Conservation (phyloP, 2,329 filamentous ascomycete genomes). For the Diaporthe helianthi region DNA sequence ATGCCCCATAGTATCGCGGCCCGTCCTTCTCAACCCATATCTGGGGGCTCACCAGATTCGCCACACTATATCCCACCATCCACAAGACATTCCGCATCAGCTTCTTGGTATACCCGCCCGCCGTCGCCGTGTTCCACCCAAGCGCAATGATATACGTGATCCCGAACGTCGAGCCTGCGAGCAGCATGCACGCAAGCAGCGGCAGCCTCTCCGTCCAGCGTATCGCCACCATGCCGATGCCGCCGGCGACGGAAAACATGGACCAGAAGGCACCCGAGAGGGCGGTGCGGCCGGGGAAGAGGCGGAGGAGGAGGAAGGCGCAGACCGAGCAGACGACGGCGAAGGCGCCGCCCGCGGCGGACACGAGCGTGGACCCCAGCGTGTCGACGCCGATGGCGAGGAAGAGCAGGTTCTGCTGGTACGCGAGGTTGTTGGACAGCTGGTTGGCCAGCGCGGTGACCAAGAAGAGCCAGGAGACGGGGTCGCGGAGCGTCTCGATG, state of each 20-base stretch:
- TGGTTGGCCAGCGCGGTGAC: constrained; percentile 45
- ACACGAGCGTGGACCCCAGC: constrained; percentile 49
- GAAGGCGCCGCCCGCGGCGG: constrained; percentile 47
- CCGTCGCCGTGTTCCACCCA: constrained; percentile 47
- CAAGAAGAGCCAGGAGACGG: constrained; percentile 37
- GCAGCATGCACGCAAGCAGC: constrained; percentile 43
- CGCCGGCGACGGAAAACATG: constrained; percentile 41
- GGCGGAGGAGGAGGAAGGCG: constrained; percentile 42
- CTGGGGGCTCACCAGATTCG: constrained; percentile 43
- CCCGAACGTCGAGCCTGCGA: constrained; percentile 43
- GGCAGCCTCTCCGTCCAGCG: constrained; percentile 42
- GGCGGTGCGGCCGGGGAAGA: constrained; percentile 44
- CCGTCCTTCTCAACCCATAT: constrained; percentile 40
- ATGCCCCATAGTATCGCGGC: constrained; percentile 45
- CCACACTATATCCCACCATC: constrained; percentile 41
- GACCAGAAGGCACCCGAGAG: constrained; percentile 43
- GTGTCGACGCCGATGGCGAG: constrained; percentile 45
- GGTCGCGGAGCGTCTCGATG: constrained; percentile 36
- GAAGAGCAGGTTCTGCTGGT: constrained; percentile 49
- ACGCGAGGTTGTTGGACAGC: constrained; percentile 49
- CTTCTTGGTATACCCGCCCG: constrained; percentile 43
- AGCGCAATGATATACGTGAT: constrained; percentile 47
- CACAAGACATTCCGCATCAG: constrained; percentile 44
- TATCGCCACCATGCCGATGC: constrained; percentile 44
- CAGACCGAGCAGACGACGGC: constrained; percentile 43